phyloP scores from a whole-genome alignment of 2,329 filamentous ascomycete genomes.

The Phyllosticta paracitricarpa region DNA sequence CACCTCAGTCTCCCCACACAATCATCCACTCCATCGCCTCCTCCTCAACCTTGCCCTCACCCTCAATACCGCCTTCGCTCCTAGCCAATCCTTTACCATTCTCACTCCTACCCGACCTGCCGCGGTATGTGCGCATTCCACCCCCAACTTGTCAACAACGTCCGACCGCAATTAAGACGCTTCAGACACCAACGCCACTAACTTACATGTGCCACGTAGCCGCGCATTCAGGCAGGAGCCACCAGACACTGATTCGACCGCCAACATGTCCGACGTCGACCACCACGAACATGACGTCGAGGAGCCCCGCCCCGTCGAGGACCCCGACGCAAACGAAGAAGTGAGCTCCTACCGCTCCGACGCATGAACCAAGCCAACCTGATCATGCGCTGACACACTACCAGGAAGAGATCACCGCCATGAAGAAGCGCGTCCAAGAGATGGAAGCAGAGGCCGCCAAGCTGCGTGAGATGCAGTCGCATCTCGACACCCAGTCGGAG shows the following conservation, averaged over 20 bases:
- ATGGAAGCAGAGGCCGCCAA: slow-evolving; percentile 50
- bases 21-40: not conserved
- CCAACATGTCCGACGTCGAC: slow-evolving; percentile 13
- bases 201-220: not conserved
- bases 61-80: not conserved
- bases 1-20: not conserved
- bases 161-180: not conserved
- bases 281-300: not conserved
- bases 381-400: not conserved
- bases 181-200: not conserved
- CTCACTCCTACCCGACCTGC: too few relatives aligned
- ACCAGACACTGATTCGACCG: not conserved
- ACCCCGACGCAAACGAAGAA: slow-evolving; percentile 23
- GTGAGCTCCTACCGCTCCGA: not conserved
- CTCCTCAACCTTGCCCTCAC: not conserved
- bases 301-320: slow-evolving; percentile 5
- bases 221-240: not conserved
- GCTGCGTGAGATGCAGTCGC: slow-evolving; percentile 46
- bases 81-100: not conserved
- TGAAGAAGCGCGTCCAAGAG: slow-evolving; percentile 45
- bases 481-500: slow-evolving; percentile 71
- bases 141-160: not conserved
- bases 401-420: slow-evolving; percentile 36
- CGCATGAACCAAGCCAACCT: not conserved
- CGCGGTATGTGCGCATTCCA: not conserved